Evolutionary conservation across 2,329 filamentous ascomycete genomes (phyloP).

Genomic region (Aspergillus versicolor): DNA sequence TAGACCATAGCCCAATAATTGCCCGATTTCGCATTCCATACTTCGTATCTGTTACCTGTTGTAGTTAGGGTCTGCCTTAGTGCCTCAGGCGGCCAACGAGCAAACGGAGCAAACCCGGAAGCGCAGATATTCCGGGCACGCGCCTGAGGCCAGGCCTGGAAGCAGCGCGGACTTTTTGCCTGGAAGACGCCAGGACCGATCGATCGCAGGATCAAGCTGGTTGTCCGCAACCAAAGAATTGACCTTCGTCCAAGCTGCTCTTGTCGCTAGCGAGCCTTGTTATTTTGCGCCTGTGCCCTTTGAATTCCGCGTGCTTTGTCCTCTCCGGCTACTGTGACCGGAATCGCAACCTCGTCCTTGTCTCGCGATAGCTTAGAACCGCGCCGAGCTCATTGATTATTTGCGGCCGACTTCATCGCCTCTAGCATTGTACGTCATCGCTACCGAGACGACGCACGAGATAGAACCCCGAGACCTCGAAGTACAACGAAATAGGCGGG

Average conservation of each 20-base stretch:
- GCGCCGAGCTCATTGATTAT: slow-evolving; percentile 16
- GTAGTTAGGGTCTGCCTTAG: not conserved
- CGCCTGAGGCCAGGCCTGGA: slow-evolving; percentile 21
- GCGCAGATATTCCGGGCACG: slow-evolving; percentile 19
- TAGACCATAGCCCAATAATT: not conserved
- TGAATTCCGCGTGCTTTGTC: not conserved
- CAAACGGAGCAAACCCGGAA: slow-evolving; percentile 14
- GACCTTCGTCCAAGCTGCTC: not conserved
- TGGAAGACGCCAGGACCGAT: slow-evolving; percentile 21
- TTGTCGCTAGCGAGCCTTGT: slow-evolving; percentile 11
- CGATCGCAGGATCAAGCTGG: slow-evolving; percentile 24
- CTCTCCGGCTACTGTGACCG: slow-evolving; percentile 11
- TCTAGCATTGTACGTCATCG: not conserved
- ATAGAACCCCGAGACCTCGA: not conserved
- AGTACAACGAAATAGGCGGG: not conserved
- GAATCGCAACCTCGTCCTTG: slow-evolving; percentile 19
- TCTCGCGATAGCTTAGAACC: slow-evolving; percentile 20
- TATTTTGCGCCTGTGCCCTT: slow-evolving; percentile 9
- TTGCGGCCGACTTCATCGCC: slow-evolving; percentile 2
- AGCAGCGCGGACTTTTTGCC: slow-evolving; percentile 24
- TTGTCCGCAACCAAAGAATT: slow-evolving; percentile 21
- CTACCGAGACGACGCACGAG: not conserved
- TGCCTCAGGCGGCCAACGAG: not conserved
- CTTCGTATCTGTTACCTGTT: slow-evolving; percentile 8
- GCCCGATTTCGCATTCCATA: not conserved